Percentiles rank a stretch among this genome's conserved stretches.
These are phyloP conservation scores for Rhizophagus prolifer DNA, from an alignment of 192 early-diverging fungal genomes.

Conservation along the genomic window DNA sequence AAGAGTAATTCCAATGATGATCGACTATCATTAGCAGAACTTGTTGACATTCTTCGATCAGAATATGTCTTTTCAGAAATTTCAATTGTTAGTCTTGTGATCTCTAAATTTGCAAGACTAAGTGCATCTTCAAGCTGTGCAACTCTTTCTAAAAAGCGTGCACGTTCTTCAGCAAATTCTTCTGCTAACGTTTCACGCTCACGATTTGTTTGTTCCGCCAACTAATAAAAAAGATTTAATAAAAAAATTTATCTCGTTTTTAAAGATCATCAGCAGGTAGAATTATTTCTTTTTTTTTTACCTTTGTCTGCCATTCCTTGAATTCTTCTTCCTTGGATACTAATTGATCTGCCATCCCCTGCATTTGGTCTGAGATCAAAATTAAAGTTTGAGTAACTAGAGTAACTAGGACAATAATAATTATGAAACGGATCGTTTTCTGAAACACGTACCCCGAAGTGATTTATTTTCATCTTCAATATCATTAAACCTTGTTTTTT, in stretches of 20 bases:
- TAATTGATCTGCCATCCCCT: conserved; percentile 21
- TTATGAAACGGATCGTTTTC: background rate
- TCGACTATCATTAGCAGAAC: background rate
- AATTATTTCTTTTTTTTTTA: too few species aligned
- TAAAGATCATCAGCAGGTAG: too few species aligned
- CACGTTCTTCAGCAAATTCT: conserved; percentile 13
- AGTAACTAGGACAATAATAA: too few species aligned
- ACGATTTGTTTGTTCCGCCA: conserved; percentile 8
- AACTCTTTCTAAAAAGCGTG: background rate
- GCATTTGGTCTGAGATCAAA: conserved; percentile 27
- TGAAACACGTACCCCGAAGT: conserved; percentile 21
- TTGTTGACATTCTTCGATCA: background rate
- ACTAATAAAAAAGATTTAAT: background rate
- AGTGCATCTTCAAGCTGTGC: conserved; percentile 30
- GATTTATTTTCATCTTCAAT: conserved; percentile 33
- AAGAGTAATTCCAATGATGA: conserved; percentile 13
- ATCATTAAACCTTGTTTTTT: conserved; percentile 22
- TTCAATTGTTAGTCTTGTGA: conserved; percentile 23
- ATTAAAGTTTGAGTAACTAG: background rate
- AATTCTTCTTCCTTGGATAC: conserved; percentile 27
- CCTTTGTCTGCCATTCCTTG: conserved; percentile 21
- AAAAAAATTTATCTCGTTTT: background rate
- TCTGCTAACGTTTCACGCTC: conserved; percentile 19
- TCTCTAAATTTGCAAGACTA: conserved; percentile 26
- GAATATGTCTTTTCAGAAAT: conserved; percentile 21